Conservation (phyloP, 331 rosid species). For the Quercus phellos region DNA sequence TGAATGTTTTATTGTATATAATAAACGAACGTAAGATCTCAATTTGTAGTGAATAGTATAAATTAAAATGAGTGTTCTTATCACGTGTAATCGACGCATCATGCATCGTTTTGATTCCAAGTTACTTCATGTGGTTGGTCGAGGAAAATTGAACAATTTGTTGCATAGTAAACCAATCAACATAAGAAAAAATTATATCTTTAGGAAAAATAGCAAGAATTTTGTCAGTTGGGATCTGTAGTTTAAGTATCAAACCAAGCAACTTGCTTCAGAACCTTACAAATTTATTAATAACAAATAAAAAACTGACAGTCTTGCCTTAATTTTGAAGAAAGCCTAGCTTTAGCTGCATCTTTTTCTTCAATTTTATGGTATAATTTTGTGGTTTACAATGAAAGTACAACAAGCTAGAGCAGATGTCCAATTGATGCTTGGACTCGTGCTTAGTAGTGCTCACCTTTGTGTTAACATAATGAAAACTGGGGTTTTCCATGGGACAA, state of each 20-base stretch:
- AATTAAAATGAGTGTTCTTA: background rate
- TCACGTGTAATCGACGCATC: background rate
- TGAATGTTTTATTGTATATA: background rate
- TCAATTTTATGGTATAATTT: constrained; percentile 22
- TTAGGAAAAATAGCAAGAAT: background rate
- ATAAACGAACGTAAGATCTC: no score
- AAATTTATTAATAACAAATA: background rate
- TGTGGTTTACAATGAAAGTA: constrained; percentile 11
- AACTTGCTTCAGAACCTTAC: constrained; percentile 4
- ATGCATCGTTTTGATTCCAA: background rate
- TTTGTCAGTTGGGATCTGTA: background rate
- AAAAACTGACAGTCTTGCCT: constrained; percentile 43
- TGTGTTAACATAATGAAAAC: constrained; percentile 6
- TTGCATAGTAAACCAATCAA: background rate
- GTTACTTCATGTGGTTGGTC: constrained; percentile 13
- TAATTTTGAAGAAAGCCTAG: constrained; percentile 10
- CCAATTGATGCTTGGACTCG: constrained; percentile 18
- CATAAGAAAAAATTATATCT: background rate
- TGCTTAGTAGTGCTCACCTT: constrained; percentile 12
- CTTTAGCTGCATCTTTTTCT: constrained; percentile 9
- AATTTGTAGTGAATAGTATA: background rate
- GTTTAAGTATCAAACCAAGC: constrained; percentile 11
- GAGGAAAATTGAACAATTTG: background rate
- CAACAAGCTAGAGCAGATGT: constrained; percentile 28
- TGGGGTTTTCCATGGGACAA: constrained; percentile 11